Conservation (phyloP, 2,329 filamentous ascomycete genomes). For the Scolecobasidium constrictum region DNA sequence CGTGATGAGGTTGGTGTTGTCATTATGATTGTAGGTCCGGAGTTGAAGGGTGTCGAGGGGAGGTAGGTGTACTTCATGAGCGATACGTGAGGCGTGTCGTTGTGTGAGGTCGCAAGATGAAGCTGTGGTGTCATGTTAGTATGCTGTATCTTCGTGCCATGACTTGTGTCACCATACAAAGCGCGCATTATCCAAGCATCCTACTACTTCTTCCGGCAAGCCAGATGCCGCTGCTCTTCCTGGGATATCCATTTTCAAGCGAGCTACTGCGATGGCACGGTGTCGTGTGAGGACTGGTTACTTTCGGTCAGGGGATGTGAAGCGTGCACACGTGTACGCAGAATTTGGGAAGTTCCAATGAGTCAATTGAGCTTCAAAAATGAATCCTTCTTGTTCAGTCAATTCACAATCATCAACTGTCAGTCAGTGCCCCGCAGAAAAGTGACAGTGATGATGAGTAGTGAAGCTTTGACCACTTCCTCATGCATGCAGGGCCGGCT, state of each 20-base stretch:
- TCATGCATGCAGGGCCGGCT: too few relatives aligned
- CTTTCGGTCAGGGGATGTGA: too few relatives aligned
- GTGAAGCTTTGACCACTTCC: too few relatives aligned
- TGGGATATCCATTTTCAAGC: conserved; percentile 1
- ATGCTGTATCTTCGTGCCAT: not conserved
- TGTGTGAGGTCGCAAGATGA: conserved; percentile 82
- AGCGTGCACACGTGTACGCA: too few relatives aligned
- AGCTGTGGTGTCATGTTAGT: conserved; percentile 46
- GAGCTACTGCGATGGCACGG: too few relatives aligned
- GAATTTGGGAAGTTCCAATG: too few relatives aligned
- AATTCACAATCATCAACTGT: too few relatives aligned
- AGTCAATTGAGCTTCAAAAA: too few relatives aligned
- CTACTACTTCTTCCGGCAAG: conserved; percentile 62
- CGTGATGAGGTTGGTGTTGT: conserved; percentile 72
- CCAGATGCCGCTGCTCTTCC: not conserved
- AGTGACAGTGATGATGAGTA: too few relatives aligned
- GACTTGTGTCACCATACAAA: conserved; percentile 52
- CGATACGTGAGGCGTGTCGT: conserved; percentile 79
- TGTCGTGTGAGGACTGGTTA: too few relatives aligned
- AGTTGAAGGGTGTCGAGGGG: conserved; percentile 56
- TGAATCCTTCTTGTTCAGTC: too few relatives aligned
- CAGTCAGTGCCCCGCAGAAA: too few relatives aligned
- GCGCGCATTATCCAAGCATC: conserved; percentile 86
- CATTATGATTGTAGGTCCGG: conserved; percentile 66
- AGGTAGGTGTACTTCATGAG: conserved; percentile 99